Percentiles rank a stretch among this genome's conserved stretches.
Conservation (phyloP, 306 rosid species). For the Trifolium repens region DNA sequence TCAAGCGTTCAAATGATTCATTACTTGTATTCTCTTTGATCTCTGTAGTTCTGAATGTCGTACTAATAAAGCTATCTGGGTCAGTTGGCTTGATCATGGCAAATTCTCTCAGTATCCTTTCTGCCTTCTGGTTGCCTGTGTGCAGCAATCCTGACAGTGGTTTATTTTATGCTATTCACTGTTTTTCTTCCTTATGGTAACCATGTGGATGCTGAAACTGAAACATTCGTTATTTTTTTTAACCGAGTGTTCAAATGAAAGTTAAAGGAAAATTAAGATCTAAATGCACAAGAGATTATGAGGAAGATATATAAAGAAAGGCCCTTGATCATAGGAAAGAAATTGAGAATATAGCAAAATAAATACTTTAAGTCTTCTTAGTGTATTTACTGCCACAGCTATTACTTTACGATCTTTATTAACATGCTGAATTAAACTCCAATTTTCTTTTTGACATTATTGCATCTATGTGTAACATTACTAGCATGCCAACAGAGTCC, state of each 20-base stretch:
- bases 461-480: conserved; percentile 5
- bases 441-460: background rate
- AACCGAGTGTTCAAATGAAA: conserved; percentile 20
- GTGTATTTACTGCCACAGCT: background rate
- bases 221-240: background rate
- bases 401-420: background rate
- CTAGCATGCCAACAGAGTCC: background rate
- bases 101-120: conserved; percentile 93
- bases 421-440: conserved; percentile 24
- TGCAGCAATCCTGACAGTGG: conserved; percentile 18
- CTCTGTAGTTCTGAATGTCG: conserved; percentile 71
- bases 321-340: conserved; percentile 6
- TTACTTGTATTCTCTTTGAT: conserved; percentile 77
- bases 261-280: conserved; percentile 28
- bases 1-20: conserved; percentile 79
- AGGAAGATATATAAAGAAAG: background rate
- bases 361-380: conserved; percentile 11
- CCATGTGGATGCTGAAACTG: conserved; percentile 1
- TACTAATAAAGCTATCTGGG: conserved; percentile 71
- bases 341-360: background rate
- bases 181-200: conserved; percentile 16
- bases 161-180: conserved; percentile 23
- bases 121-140: background rate
- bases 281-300: background rate
- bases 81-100: conserved; percentile 92